Evolutionary conservation across 1,284 basidiomycete species (phyloP).

Genomic region (Sporisorium reilianum): DNA sequence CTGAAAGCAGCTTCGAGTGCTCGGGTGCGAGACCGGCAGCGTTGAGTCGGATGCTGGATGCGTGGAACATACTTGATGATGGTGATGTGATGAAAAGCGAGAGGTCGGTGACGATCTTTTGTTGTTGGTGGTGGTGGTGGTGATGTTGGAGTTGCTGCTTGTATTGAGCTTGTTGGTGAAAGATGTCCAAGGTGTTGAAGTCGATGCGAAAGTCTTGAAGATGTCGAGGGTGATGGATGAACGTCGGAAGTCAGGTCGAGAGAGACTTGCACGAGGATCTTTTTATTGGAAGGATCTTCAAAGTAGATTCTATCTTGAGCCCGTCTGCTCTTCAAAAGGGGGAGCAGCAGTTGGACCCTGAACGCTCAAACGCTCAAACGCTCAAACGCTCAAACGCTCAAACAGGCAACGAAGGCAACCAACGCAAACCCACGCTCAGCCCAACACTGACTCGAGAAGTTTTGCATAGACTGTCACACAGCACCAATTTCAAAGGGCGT

Average conservation of each 20-base stretch:
- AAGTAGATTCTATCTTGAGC: conserved; percentile 40
- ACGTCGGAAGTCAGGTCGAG: neutral
- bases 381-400: conserved; percentile 20
- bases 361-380: conserved; percentile 6
- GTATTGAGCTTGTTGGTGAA: conserved; percentile 6
- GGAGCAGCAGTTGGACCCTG: conserved; percentile 28
- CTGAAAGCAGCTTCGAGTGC: conserved; percentile 66
- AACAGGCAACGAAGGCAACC: conserved; percentile 23
- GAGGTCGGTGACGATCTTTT: neutral
- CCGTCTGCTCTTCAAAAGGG: neutral
- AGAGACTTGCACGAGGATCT: neutral
- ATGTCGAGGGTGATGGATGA: conserved; percentile 16
- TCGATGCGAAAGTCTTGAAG: conserved; percentile 18
- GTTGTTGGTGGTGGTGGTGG: neutral
- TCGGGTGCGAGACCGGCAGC: conserved; percentile 67
- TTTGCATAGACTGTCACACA: conserved; percentile 21
- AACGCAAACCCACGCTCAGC: neutral
- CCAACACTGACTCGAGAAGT: neutral
- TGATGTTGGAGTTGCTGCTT: conserved; percentile 1
- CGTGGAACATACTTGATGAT: conserved; percentile 57
- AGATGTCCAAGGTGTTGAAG: conserved; percentile 1
- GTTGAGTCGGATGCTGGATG: conserved; percentile 63
- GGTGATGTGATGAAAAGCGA: conserved; percentile 5
- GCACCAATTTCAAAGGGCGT: neutral
- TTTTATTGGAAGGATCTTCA: conserved; percentile 16